Evolutionary conservation across 768 basidiomycete genomes (phyloP), one percentile per base, ranked within the genome.

Genomic region (Dioszegia aurantiaca): DNA sequence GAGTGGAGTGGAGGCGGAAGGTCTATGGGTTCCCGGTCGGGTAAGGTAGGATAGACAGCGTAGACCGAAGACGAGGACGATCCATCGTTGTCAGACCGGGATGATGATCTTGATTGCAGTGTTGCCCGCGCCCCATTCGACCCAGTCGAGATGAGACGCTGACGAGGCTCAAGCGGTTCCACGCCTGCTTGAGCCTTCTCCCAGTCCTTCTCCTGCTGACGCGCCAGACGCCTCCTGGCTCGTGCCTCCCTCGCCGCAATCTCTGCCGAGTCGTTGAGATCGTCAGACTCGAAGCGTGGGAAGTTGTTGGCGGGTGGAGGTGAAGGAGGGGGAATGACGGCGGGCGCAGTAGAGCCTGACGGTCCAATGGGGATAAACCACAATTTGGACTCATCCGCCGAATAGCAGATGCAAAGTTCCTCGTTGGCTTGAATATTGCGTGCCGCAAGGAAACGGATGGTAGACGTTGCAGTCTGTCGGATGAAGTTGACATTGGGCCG

Each of bases 401-500:
- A 61, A 42, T 76, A 76, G 46, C 75, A 74, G 30, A 76, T 76
- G 45, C 64, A 71, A 1, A 76, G 60, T 48, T 76, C 73, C 48
- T 74, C 73, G 17, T 63, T 68, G 26, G 60, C 42, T 19, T 63
- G 49, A n/a, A 76, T 60, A 26, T 45, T 30, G 24, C 64, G 59
- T 2, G 58, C 55, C 0, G 75, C 69, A 17, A 61, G 27, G 60
- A 76, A 76, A 19, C 62, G 56, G 23, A 78, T 72, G 2, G 69
- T 66, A 5, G 55, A 43, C 9, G 56, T 58, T 23, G 60, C 45
- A 8, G 64, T 44, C n/a, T 60, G 57, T 1, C 75, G 69, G 39
- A 74, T 69, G 45, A 71, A 78, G 24, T 66, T 74, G 46, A 77
- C 73, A 58, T 77, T 78, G 0, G 77, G 77, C 1, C 57, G 60